Conservation (phyloP, 169 alveolate genomes). For the Sarcocystis neurona region DNA sequence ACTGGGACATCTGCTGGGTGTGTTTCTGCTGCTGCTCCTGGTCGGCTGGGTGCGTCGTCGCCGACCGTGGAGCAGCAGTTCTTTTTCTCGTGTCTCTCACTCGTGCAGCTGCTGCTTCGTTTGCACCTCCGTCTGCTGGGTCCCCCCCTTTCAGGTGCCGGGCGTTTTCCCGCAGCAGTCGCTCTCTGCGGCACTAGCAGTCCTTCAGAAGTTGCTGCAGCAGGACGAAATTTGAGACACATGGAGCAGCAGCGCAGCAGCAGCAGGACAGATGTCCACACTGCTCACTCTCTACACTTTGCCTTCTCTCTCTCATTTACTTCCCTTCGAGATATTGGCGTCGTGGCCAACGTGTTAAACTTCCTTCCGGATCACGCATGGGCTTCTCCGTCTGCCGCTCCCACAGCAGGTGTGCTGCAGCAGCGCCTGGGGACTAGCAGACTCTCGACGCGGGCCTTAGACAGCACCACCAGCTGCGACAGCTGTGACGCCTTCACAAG, state of each 20-base stretch:
- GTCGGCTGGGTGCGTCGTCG: no score
- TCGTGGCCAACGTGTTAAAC: constrained; percentile 9
- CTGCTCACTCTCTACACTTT: background rate
- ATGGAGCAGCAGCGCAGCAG: background rate
- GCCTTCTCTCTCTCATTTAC: constrained; percentile 18
- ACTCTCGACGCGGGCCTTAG: no score
- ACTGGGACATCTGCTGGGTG: no score
- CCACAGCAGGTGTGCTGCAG: no score
- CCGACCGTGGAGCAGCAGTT: no score
- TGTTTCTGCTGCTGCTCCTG: no score
- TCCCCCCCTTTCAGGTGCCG: background rate
- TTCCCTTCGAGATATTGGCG: background rate
- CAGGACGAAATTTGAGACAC: background rate
- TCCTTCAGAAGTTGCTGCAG: background rate
- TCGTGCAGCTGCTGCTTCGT: background rate
- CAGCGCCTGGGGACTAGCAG: no score
- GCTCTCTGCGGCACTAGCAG: background rate
- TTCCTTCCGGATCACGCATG: background rate
- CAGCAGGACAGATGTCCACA: background rate
- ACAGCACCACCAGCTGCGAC: no score
- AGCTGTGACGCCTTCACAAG: no score
- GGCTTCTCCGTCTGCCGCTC: background rate
- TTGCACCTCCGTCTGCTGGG: constrained; percentile 3
- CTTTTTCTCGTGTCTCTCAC: background rate
- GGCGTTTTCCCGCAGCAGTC: background rate